Percentiles rank a stretch among this genome's conserved stretches.
Evolutionary conservation across 148 eudicot genomes (phyloP).

Genomic region (Hydrangea macrophylla): DNA sequence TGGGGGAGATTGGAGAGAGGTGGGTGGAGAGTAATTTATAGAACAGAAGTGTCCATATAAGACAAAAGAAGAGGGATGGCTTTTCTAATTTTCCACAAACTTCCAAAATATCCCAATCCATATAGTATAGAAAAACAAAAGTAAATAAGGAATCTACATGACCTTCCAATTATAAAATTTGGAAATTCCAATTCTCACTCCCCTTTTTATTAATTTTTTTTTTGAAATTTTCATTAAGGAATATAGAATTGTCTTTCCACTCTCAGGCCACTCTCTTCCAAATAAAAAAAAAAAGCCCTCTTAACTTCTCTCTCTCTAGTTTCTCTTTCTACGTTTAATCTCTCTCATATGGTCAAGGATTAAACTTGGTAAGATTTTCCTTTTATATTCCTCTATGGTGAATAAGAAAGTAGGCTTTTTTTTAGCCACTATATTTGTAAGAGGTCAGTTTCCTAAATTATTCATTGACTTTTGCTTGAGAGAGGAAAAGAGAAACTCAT

Average conservation of each 20-base stretch:
- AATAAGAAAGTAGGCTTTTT: constrained; percentile 13
- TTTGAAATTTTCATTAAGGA: not conserved
- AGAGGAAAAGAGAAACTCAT: too few relatives aligned
- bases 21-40: too few relatives aligned
- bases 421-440: constrained; percentile 30
- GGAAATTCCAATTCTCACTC: not conserved
- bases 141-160: constrained; percentile 8
- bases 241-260: constrained; percentile 18
- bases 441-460: constrained; percentile 1
- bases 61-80: constrained; percentile 27
- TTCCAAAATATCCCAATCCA: constrained; percentile 15
- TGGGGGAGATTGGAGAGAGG: too few relatives aligned
- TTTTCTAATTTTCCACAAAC: constrained; percentile 10
- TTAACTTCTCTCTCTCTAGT: not conserved
- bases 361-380: constrained; percentile 14
- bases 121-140: too few relatives aligned
- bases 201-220: constrained; percentile 1
- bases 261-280: constrained; percentile 19
- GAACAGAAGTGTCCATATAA: constrained; percentile 24
- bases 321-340: not conserved
- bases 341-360: not conserved
- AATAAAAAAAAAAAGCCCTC: too few relatives aligned
- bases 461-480: constrained; percentile 14
- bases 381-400: not conserved
- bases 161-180: constrained; percentile 8